A percentile compares a stretch with the other conserved stretches of the same genome.
Conservation (phyloP, 2,329 filamentous ascomycete genomes). For the Penicillium polonicum region DNA sequence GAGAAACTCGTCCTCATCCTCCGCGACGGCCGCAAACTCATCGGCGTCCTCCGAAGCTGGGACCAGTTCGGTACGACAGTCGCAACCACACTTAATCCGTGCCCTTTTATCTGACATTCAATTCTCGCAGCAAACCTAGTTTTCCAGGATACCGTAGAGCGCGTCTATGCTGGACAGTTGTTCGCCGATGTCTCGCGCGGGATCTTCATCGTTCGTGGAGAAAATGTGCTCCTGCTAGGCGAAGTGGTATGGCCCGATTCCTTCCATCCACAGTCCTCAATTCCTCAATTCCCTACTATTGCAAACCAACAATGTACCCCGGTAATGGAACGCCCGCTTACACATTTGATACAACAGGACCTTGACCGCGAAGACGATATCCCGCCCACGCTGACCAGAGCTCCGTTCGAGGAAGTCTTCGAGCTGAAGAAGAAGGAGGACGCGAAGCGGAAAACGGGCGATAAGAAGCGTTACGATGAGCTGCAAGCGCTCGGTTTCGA, state of each 20-base stretch:
- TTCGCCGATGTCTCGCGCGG: constrained; percentile 85
- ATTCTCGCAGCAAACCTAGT: constrained; percentile 78
- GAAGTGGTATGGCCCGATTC: constrained; percentile 64
- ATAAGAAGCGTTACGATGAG: constrained; percentile 71
- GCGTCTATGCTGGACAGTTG: constrained; percentile 71
- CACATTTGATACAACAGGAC: constrained; percentile 53
- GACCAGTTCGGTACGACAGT: constrained; percentile 83
- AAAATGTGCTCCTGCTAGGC: constrained; percentile 93
- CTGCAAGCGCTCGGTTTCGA: constrained; percentile 80
- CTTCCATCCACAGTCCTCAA: neutral
- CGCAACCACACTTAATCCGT: neutral
- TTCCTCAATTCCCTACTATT: neutral
- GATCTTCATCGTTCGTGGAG: constrained; percentile 87
- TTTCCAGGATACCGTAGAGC: constrained; percentile 86
- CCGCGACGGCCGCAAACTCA: constrained; percentile 89
- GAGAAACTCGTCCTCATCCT: constrained; percentile 93
- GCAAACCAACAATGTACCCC: neutral
- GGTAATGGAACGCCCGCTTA: neutral
- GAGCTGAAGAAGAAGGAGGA: constrained; percentile 72
- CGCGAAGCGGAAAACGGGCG: constrained; percentile 64
- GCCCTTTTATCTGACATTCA: neutral
- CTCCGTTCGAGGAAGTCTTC: constrained; percentile 67
- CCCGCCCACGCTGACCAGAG: constrained; percentile 66
- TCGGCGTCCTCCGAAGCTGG: constrained; percentile 91
- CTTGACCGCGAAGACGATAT: constrained; percentile 92